Evolutionary conservation across 148 eudicot genomes (phyloP), one percentile per base, ranked within the genome.

Genomic region (Fagopyrum esculentum): DNA sequence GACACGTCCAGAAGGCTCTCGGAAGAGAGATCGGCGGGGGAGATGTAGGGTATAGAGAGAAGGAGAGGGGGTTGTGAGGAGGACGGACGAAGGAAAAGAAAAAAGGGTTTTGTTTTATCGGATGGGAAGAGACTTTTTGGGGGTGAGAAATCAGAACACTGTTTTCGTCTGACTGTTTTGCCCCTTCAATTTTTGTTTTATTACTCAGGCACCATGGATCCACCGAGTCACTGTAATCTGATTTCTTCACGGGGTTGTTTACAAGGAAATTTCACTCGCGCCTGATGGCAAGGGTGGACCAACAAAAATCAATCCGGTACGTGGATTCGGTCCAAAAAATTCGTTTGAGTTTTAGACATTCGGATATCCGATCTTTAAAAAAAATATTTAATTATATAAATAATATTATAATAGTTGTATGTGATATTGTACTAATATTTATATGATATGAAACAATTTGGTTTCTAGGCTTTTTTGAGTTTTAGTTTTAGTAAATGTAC

Each of bases 91-190:
- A 46, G 73, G 16, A 63, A 66, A 66, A 16, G 52, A 17, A 49
- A 71, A 71, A n/a, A 47, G 74, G 74, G 54, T 71, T 71, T 66
- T 66, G 71, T 71, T 46, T 49, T 71, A 71, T 49, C 55, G 74
- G 74, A 71, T 45, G 74, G 54, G 55, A 71, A 49, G 55, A 71
- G 74, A 71, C 54, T 71, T 69, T 43, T 61, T 66, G 71, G 47
- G 71, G 47, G 35, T 40, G 71, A 66, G 71, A 66, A 66, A 66
- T 66, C 17, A 43, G 71, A 66, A n/a, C 71, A 66, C 22, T 66
- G 16, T 63, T 63, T 66, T 8, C 45, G 19, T 13, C 4, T 71
- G 55, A 17, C 74, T 17, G 51, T 71, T 19, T 19, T 71, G 13
- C 74, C 74, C 74, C 19, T 47, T 4, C 22, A 3, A 9, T 13